Evolutionary conservation across 352 stramenopile species (phyloP).

Genomic region (Phytopythium delawarense): DNA sequence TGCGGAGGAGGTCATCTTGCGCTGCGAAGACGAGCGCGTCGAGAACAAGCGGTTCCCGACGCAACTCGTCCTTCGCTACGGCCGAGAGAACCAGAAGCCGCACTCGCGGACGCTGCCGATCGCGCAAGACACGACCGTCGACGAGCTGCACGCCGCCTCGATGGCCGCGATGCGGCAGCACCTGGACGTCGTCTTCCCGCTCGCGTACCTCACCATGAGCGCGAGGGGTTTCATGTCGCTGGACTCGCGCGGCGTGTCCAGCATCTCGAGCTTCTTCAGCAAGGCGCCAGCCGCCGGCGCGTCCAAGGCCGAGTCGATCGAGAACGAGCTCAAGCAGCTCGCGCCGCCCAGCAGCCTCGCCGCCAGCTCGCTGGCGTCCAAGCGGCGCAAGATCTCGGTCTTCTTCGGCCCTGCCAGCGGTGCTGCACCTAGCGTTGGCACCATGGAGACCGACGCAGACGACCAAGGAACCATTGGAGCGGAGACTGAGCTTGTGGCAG

Average conservation of each 20-base stretch:
- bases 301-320: conserved; percentile 4
- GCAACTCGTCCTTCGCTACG: conserved; percentile 52
- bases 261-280: conserved; percentile 72
- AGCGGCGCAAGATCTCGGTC: conserved; percentile 52
- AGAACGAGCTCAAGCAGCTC: conserved; percentile 1
- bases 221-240: conserved; percentile 70
- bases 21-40: conserved; percentile 71
- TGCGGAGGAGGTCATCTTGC: conserved; percentile 68
- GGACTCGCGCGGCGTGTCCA: conserved; percentile 29
- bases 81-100: conserved; percentile 45
- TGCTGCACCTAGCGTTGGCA: not conserved
- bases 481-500: not conserved
- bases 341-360: not conserved
- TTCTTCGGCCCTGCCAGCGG: conserved; percentile 32
- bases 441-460: not conserved
- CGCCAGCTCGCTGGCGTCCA: not conserved
- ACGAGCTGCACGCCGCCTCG: conserved; percentile 47
- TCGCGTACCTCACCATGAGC: conserved; percentile 46
- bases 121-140: conserved; percentile 47
- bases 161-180: conserved; percentile 52
- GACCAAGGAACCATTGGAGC: not conserved
- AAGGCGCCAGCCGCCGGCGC: conserved; percentile 16
- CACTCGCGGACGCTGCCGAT: conserved; percentile 46
- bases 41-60: conserved; percentile 78
- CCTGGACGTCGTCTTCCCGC: conserved; percentile 52